Evolutionary conservation across 352 stramenopile species (phyloP), one percentile per base, ranked within the genome.

Genomic region (Pythium phragmitis): DNA sequence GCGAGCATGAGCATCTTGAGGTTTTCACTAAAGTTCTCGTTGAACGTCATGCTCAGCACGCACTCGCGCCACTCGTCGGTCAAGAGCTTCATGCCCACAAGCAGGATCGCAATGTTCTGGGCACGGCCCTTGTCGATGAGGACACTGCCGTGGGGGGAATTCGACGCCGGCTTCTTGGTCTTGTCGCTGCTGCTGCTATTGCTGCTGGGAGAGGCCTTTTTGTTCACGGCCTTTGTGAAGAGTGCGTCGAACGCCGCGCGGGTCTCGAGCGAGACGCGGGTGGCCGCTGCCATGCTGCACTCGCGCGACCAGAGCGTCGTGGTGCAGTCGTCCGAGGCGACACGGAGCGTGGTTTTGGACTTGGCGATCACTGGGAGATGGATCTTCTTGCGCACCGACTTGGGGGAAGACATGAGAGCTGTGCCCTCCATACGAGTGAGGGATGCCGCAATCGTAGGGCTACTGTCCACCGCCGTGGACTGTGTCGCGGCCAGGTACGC

Each of bases 41-140:
- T 43, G 33, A 58, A 65, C 6, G 17, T 21, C 37, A 65, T 14
- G 26, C 49, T 52, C 6, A 57, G 14, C 33, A 65, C 28, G 37
- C 58, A 53, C 48, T 65, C 23, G 48, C 58, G 58, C 58, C 58
- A 65, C 11, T 65, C 58, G 26, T 57, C 37, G 8, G 48, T 52
- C 17, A 37, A 50, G 28, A 65, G 36, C 39, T 59, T 58, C 28
- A 65, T 57, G 14, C 58, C 58, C 0, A 58, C 48, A 8, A 65
- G 39, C 23, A 65, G 12, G 11, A 65, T 65, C 1, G 48, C 36
- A 17, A 65, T 52, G 21, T 65, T 65, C 23, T 65, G 58, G 1
- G 58, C 48, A 9, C 58, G 58, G 6, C 26, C 37, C 23, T 53
- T 26, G 14, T 65, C 58, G 48, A 65, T 65, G 2, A 59, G 39